These are phyloP conservation scores for Apophysomyces trapeziformis DNA, from an alignment of 371 early-diverging fungal species.

Conservation along the genomic window DNA sequence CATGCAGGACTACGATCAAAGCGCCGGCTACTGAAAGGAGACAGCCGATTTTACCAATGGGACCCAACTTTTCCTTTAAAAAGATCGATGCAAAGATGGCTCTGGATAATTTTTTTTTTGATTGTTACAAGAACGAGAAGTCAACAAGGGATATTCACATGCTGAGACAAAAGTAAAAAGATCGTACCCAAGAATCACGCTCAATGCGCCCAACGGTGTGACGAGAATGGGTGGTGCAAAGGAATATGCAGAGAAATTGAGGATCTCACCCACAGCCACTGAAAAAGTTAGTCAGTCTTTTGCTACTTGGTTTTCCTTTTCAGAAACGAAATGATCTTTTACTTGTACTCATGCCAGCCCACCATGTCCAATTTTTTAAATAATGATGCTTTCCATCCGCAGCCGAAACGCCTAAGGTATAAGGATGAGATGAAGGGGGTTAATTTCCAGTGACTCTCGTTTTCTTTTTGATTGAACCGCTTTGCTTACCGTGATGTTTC, in stretches of 20 bases:
- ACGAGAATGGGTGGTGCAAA: constrained; percentile 93
- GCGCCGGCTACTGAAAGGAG: constrained; percentile 84
- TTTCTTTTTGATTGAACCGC: neutral
- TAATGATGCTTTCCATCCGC: constrained; percentile 74
- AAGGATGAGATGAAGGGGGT: neutral
- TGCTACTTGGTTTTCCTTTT: neutral
- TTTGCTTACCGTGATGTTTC: constrained; percentile 28
- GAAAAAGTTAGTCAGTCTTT: neutral
- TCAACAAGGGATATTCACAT: neutral
- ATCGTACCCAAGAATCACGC: constrained; percentile 80
- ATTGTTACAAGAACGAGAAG: too few relatives aligned
- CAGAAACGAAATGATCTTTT: constrained; percentile 75
- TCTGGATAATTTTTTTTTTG: constrained; percentile 24
- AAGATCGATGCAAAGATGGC: constrained; percentile 36
- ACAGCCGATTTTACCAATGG: constrained; percentile 83
- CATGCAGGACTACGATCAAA: constrained; percentile 82
- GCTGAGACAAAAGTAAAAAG: neutral
- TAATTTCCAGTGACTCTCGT: neutral
- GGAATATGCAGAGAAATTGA: constrained; percentile 67
- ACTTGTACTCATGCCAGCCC: constrained; percentile 87
- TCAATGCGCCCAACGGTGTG: constrained; percentile 90
- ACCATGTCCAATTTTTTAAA: constrained; percentile 83
- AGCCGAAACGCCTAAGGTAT: constrained; percentile 57
- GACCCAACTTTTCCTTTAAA: constrained; percentile 78
- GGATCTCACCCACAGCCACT: constrained; percentile 17